A percentile compares a stretch with the other conserved stretches of the same genome.
phyloP scores from a whole-genome alignment of 495 filamentous ascomycete species.

The Talaromyces ruber region DNA sequence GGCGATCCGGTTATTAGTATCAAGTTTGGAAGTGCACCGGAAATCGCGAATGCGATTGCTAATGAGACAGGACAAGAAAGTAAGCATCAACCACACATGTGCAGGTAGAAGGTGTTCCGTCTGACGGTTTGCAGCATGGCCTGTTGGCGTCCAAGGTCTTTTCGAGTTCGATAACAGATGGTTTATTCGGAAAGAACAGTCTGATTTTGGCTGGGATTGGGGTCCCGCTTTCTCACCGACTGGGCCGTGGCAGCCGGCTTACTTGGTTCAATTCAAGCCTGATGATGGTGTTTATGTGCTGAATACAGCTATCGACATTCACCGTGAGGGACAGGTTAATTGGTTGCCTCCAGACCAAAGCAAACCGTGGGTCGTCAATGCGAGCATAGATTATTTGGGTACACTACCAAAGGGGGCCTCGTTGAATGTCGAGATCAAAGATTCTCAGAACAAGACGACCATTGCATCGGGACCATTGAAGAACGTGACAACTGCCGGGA shows the following conservation, averaged over 20 bases:
- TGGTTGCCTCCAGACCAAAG: slow-evolving; percentile 51
- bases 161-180: slow-evolving; percentile 46
- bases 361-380: slow-evolving; percentile 60
- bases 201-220: slow-evolving; percentile 68
- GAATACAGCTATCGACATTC: slow-evolving; percentile 54
- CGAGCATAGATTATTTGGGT: slow-evolving; percentile 56
- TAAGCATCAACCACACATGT: slow-evolving; percentile 6
- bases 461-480: slow-evolving; percentile 34
- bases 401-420: slow-evolving; percentile 35
- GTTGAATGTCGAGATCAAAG: slow-evolving; percentile 46
- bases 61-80: slow-evolving; percentile 44
- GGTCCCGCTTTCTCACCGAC: slow-evolving; percentile 58
- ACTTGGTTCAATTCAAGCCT: slow-evolving; percentile 43
- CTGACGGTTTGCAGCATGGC: slow-evolving; percentile 28
- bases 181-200: slow-evolving; percentile 62
- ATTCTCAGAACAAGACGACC: slow-evolving; percentile 33
- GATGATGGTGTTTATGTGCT: slow-evolving; percentile 39
- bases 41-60: slow-evolving; percentile 46
- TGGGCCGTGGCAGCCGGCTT: slow-evolving; percentile 59
- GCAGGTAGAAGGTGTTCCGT: background rate
- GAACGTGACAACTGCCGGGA: slow-evolving; percentile 34
- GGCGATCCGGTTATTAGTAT: slow-evolving; percentile 32
- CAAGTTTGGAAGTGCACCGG: slow-evolving; percentile 49
- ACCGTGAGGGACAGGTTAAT: slow-evolving; percentile 52
- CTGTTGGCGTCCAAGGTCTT: slow-evolving; percentile 28